Base-by-base conservation (phyloP, 352 stramenopile genomes). In the Phytopythium litorale region DNA sequence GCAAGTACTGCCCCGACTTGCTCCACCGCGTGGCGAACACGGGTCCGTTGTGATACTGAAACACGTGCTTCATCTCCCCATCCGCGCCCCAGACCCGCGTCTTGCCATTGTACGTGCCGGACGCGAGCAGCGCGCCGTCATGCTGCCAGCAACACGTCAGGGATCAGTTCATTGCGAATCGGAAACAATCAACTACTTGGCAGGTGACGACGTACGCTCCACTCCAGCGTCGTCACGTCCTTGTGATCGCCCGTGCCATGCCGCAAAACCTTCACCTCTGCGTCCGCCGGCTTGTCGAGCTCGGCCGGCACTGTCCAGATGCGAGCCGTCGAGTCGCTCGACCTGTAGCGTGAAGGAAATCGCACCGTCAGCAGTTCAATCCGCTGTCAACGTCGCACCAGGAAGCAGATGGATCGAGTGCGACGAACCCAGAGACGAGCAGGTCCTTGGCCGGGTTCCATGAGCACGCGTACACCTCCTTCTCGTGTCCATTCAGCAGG, bases 171-270 rank as follows among this genome's bases (percentile, higher is more conserved):
- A 23, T 25, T 30, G 8, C 48, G 37, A 9, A 55, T 8, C 42
- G 49, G 38, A 15, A 46, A 21, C 28, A 58, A 60, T 12, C 8
- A 23, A 8, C 38, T 4, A 62, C 6, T 45, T 23, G 3, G 18
- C 40, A 38, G 0, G 9, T 12, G 6, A 38, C 11, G n/a, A 89
- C 86, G 67, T 68, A 97, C 91, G 56, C 91, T 98, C 97, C 97
- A 99, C 78, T 99, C 97, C 43, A 99, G 78, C 50, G 96, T 99
- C 49, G 96, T 99, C 8, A 99, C 96, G 72, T 99, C 97, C 70
- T 98, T 99, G 70, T 98, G 97, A 32, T 90, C 72, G 35, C 94
- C 88, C 32, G 93, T 84, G 54, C 92, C 87, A 58, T 94, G 85
- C 56, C 79, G 76, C 43, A 94, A 63, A 30, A 94, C 80, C 46